Evolutionary conservation across 2,329 filamentous ascomycete genomes (phyloP).

Genomic region (Fusarium sp.): DNA sequence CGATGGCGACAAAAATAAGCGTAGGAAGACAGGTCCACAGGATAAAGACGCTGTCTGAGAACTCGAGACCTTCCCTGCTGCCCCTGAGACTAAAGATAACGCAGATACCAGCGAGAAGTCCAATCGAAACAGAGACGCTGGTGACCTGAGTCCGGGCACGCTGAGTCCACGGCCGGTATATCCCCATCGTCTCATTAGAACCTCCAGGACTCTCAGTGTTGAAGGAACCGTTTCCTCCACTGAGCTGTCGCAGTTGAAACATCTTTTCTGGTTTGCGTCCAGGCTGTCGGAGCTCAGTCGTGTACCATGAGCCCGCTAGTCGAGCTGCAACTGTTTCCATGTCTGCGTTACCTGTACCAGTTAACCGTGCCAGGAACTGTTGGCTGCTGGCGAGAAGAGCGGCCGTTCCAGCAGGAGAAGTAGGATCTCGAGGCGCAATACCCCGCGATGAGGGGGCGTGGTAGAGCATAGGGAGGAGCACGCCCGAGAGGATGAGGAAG

Average conservation of each 20-base stretch:
- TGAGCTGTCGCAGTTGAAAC: constrained; percentile 43
- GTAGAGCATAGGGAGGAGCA: constrained; percentile 43
- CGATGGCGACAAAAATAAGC: constrained; percentile 33
- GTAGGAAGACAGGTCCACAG: constrained; percentile 45
- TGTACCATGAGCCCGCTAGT: constrained; percentile 46
- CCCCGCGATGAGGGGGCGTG: constrained; percentile 41
- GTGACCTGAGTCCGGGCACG: constrained; percentile 21
- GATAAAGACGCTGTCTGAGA: constrained; percentile 33
- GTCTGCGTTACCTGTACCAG: constrained; percentile 38
- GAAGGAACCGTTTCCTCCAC: constrained; percentile 31
- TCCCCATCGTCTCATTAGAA: constrained; percentile 23
- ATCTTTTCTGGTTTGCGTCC: constrained; percentile 37
- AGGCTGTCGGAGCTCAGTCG: constrained; percentile 40
- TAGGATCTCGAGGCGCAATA: constrained; percentile 46
- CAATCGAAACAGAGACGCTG: constrained; percentile 26
- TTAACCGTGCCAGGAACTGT: constrained; percentile 38
- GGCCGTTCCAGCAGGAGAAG: constrained; percentile 43
- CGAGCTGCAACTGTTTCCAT: constrained; percentile 39
- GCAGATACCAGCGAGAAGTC: constrained; percentile 38
- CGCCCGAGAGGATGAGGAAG: constrained; percentile 35
- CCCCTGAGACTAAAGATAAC: constrained; percentile 37
- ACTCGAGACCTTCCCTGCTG: constrained; percentile 32
- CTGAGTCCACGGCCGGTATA: constrained; percentile 45
- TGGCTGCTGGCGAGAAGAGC: constrained; percentile 41
- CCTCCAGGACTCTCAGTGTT: constrained; percentile 16